phyloP scores from a whole-genome alignment of 1,284 basidiomycete genomes.

The Phellinidium pouzarii region DNA sequence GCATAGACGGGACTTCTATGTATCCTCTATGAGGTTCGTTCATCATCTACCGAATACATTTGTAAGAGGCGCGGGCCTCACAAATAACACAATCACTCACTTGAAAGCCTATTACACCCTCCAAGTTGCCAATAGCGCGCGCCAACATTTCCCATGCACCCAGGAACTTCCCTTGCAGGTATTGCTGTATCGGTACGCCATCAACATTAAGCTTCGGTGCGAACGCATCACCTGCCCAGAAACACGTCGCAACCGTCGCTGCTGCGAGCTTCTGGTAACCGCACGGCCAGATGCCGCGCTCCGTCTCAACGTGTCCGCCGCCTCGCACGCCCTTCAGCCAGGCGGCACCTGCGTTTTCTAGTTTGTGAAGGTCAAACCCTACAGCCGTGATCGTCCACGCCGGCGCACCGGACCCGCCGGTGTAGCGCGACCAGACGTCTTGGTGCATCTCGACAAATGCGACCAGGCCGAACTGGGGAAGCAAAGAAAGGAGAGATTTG shows the following conservation, averaged over 20 bases:
- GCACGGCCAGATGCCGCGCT: slow-evolving; percentile 84
- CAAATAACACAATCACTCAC: slow-evolving; percentile 33
- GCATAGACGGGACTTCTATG: slow-evolving; percentile 75
- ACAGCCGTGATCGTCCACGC: slow-evolving; percentile 84
- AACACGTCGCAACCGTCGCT: slow-evolving; percentile 84
- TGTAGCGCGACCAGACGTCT: slow-evolving; percentile 94
- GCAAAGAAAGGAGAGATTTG: slow-evolving; percentile 61
- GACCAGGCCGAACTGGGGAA: slow-evolving; percentile 75
- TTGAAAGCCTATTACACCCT: slow-evolving; percentile 87
- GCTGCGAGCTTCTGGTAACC: slow-evolving; percentile 87
- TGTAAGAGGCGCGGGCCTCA: neutral
- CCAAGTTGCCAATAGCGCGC: slow-evolving; percentile 62
- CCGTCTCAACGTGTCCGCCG: slow-evolving; percentile 61
- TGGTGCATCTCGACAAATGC: slow-evolving; percentile 84
- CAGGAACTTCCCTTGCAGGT: slow-evolving; percentile 79
- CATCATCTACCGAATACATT: slow-evolving; percentile 54
- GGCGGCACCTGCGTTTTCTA: slow-evolving; percentile 79
- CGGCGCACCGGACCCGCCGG: slow-evolving; percentile 87
- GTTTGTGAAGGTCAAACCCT: slow-evolving; percentile 70
- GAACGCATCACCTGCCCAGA: slow-evolving; percentile 87
- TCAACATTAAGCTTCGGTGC: slow-evolving; percentile 64
- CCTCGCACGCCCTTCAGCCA: slow-evolving; percentile 78
- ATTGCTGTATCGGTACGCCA: slow-evolving; percentile 70
- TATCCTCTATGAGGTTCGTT: slow-evolving; percentile 97
- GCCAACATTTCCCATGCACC: slow-evolving; percentile 72